Base-by-base conservation (phyloP, 208 protist genomes). In the Trypanosoma avium region DNA sequence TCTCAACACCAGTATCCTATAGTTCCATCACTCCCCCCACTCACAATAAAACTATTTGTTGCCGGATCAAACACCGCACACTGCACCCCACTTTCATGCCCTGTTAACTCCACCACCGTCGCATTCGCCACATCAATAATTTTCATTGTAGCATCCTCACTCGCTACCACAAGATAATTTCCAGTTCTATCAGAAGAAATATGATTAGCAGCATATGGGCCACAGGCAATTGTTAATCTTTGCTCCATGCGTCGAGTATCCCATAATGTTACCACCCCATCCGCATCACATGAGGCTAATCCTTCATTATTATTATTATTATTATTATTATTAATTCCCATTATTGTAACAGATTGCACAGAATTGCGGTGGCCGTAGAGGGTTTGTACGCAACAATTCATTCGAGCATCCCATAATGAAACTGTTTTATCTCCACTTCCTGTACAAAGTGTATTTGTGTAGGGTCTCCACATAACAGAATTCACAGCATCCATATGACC, bases 391-490 rank as follows among this genome's bases (percentile, higher is more conserved):
- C 90, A 97, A 43, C 93, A 88, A 59, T 95, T 97, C 30, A 97
- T 86, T 27, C 97, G 88, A 4, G 77, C 68, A 73, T 99, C 97
- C 97, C 97, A 99, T 7, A 99, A 67, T 24, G 95, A 97, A 8
- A 99, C 94, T 9, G 94, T 97, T 79, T 99, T 99, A 79, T 99
- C 97, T 3, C 90, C 96, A 60, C 93, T 97, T 53, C 82, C 94
- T 4, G 97, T 98, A 70, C 85, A 86, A 26, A 99, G 60, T 22
- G 84, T 86, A 77, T 98, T 98, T 0, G 97, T 97, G 63, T 78
- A 98, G 7, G 94, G 94, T 77, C 96, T 85, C 86, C 97, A 99
- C 43, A 63, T 64, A 7, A 97, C 84, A 30, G 70, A 67, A 75
- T 99, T 98, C 52, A 99, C 93, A 40, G 89, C 89, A 38, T 98